Conservation (phyloP, 2,329 filamentous ascomycete genomes). For the Alternaria incomplexa region DNA sequence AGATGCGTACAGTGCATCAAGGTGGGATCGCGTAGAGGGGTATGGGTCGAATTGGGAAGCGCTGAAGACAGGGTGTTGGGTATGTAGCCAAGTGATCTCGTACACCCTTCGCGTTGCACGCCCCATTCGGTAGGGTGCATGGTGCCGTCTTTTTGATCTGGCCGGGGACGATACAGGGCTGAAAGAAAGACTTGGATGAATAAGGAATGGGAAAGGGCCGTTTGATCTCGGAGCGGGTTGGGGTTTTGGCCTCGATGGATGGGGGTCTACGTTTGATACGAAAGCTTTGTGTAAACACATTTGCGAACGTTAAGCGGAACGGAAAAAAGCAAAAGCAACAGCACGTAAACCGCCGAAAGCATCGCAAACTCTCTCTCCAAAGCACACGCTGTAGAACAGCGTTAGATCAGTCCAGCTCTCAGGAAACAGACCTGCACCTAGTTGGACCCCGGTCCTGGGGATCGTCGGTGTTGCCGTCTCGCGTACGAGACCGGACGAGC, state of each 20-base stretch:
- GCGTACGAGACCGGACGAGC: not conserved
- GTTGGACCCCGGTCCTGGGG: not conserved
- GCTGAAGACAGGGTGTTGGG: not conserved
- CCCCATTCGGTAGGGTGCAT: not conserved
- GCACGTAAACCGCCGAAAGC: not conserved
- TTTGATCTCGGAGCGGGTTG: not conserved
- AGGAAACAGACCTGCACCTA: slow-evolving; percentile 2
- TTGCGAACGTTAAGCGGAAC: not conserved
- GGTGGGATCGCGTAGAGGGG: not conserved
- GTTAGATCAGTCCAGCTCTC: not conserved
- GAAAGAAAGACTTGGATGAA: not conserved
- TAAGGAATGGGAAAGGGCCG: not conserved
- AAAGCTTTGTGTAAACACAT: not conserved
- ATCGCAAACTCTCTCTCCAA: not conserved
- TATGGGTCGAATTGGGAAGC: not conserved
- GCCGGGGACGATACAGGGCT: not conserved
- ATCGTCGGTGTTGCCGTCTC: slow-evolving; percentile 19
- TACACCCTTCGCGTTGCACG: not conserved
- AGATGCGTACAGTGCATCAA: not conserved
- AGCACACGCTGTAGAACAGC: not conserved
- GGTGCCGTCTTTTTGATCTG: not conserved
- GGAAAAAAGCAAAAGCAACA: not conserved
- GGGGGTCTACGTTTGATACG: not conserved
- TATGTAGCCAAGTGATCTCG: not conserved
- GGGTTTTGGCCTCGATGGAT: not conserved